Base-by-base conservation (phyloP, 805 yeast species). In the Saccharomycopsis selenospora region DNA sequence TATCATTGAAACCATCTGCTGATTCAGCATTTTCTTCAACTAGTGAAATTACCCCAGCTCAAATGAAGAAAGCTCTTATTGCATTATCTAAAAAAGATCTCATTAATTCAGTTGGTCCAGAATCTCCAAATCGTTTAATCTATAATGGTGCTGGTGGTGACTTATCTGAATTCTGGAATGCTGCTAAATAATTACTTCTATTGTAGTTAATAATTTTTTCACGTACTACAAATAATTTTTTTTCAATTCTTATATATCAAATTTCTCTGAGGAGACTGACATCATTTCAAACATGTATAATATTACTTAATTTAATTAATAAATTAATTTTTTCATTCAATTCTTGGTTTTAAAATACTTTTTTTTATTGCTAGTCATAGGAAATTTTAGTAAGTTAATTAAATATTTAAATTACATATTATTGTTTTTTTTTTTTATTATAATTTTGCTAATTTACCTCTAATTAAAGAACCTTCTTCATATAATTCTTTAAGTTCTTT, bases 1-100 rank as follows among this genome's bases (percentile, higher is more conserved):
- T 77, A 53, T 76, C 80, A 14, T 76, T 89, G 66, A 88, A 85
- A 69, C 95, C 95, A 56, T 82, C 77, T 42, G 65, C 79, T 11
- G 79, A 72, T 44, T 81, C 88, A 43, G 78, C 78, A 61, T 84
- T 75, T 27, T 8, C 42, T 41, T 61, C 71, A 30, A 43, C 56
- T n/a, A 71, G 75, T 41, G 70, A 83, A 45, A 72, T 76, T 42
- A 68, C 76, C 20, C 87, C 95, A 49, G 76, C 73, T 33, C 87
- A 81, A 65, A 70, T 85, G 68, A 85, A 85, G 76, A 79, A 80
- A 70, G 83, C 82, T 61, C 67, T 85, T 61, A 73, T 85, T 59
- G 76, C 76, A 33, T 6, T 33, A 6, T 17, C 38, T 33, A 17
- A 33, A 14, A 33, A 10, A 20, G 38, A 14, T 10, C 18, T 14